phyloP scores from a whole-genome alignment of 306 rosid species.

The Dalbergia cultrata region DNA sequence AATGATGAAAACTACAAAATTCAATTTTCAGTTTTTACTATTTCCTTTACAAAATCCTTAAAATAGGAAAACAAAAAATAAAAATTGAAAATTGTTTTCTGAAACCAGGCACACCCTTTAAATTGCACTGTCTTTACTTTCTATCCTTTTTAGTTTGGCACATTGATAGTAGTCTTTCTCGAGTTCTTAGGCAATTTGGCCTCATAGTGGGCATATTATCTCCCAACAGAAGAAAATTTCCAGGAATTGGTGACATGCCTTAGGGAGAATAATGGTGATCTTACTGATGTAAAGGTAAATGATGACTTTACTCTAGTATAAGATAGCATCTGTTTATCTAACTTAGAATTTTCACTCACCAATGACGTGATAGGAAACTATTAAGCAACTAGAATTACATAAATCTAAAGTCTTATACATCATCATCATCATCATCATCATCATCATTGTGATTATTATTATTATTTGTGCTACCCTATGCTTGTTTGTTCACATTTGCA shows the following conservation, averaged over 20 bases:
- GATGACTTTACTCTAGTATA: conserved; percentile 7
- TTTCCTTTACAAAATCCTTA: too few relatives aligned
- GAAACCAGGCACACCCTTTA: too few relatives aligned
- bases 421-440: background rate
- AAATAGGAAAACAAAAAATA: too few relatives aligned
- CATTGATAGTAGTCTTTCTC: conserved; percentile 39
- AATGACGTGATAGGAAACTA: conserved; percentile 14
- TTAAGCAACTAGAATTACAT: conserved; percentile 1
- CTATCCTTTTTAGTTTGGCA: background rate
- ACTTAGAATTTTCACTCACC: conserved; percentile 30
- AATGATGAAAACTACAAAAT: too few relatives aligned
- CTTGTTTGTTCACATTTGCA: too few relatives aligned
- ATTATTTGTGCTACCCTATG: too few relatives aligned
- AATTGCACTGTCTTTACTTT: conserved; percentile 2
- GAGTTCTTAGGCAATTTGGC: conserved; percentile 76
- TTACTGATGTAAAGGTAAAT: conserved; percentile 75
- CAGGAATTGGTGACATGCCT: conserved; percentile 73
- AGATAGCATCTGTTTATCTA: conserved; percentile 17
- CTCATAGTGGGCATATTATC: conserved; percentile 97
- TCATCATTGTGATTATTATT: too few relatives aligned
- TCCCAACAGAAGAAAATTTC: conserved; percentile 88
- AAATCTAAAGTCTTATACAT: background rate
- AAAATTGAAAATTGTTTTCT: too few relatives aligned
- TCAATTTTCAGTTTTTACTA: too few relatives aligned
- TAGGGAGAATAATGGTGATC: conserved; percentile 67